phyloP scores from a whole-genome alignment of 1,284 basidiomycete species.

The Blastosporella zonata region DNA sequence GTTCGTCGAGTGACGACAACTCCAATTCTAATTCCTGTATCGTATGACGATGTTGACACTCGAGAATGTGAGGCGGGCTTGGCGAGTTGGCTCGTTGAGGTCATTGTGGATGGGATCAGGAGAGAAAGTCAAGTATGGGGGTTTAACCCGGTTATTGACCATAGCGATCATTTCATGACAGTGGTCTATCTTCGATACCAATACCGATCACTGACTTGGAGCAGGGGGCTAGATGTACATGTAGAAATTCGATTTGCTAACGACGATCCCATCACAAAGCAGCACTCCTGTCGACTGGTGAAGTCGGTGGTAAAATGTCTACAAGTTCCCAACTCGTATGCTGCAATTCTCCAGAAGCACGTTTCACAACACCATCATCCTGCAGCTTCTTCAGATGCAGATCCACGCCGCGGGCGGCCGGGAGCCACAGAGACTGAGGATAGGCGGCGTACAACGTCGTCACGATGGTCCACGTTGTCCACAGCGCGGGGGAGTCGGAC shows the following conservation, averaged over 20 bases:
- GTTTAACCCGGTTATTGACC: too few species aligned
- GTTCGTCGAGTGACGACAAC: not conserved
- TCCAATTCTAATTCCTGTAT: not conserved
- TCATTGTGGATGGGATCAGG: too few species aligned
- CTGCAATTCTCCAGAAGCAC: conserved; percentile 46
- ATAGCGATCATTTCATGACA: too few species aligned
- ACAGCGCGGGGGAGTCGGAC: conserved; percentile 24
- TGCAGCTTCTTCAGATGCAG: conserved; percentile 78
- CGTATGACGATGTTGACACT: not conserved
- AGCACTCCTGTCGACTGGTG: conserved; percentile 17
- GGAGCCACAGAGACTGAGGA: conserved; percentile 68
- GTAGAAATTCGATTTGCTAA: not conserved
- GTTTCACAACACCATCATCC: conserved; percentile 57
- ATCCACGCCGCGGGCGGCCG: conserved; percentile 68
- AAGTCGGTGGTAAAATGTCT: conserved; percentile 13
- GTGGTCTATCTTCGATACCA: too few species aligned
- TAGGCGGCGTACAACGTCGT: conserved; percentile 66
- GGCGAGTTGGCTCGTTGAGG: too few species aligned
- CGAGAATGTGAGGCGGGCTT: not conserved
- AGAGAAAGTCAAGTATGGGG: too few species aligned
- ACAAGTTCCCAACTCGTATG: conserved; percentile 35
- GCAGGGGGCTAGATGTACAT: too few species aligned
- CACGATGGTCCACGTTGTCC: conserved; percentile 69
- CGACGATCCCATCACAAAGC: not conserved
- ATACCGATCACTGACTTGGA: too few species aligned